Conservation (phyloP, 108 stramenopile genomes). For the Cyclotella baltica region DNA sequence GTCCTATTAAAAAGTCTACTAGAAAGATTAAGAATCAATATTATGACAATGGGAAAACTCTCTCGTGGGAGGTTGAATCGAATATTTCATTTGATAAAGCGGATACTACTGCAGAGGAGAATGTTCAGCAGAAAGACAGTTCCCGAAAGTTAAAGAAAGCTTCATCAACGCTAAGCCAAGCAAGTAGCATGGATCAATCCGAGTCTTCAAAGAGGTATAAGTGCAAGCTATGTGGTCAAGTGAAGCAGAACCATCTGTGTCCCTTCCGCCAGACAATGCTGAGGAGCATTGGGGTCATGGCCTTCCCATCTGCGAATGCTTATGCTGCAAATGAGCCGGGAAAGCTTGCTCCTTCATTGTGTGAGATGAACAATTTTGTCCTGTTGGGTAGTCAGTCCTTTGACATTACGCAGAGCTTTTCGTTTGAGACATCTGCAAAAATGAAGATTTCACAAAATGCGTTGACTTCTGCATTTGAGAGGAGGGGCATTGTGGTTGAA, state of each 20-base stretch:
- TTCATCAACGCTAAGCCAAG: slow-evolving; percentile 9
- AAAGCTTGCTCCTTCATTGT: slow-evolving; percentile 62
- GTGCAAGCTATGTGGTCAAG: slow-evolving; percentile 84
- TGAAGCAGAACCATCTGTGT: slow-evolving; percentile 83
- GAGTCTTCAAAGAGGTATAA: slow-evolving; percentile 62
- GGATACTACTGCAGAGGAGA: slow-evolving; percentile 18
- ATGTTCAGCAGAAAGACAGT: slow-evolving; percentile 1
- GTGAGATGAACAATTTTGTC: slow-evolving; percentile 87
- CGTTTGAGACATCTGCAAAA: background rate
- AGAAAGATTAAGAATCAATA: slow-evolving; percentile 68
- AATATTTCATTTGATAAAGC: slow-evolving; percentile 47
- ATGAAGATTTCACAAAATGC: slow-evolving; percentile 23
- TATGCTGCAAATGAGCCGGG: slow-evolving; percentile 81
- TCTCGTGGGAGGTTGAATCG: slow-evolving; percentile 88
- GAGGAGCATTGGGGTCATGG: slow-evolving; percentile 79
- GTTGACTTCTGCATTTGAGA: slow-evolving; percentile 12
- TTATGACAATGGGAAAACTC: slow-evolving; percentile 81
- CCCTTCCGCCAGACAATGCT: slow-evolving; percentile 70
- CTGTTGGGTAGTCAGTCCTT: slow-evolving; percentile 32
- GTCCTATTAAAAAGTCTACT: slow-evolving; percentile 55
- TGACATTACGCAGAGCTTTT: slow-evolving; percentile 11
- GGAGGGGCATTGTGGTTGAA: slow-evolving; percentile 2
- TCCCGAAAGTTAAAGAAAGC: slow-evolving; percentile 13
- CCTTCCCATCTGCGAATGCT: slow-evolving; percentile 81
- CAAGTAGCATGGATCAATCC: slow-evolving; percentile 27